These are phyloP conservation scores for Sugiyamaella floridensis DNA, from an alignment of 805 yeast genomes.

Conservation along the genomic window DNA sequence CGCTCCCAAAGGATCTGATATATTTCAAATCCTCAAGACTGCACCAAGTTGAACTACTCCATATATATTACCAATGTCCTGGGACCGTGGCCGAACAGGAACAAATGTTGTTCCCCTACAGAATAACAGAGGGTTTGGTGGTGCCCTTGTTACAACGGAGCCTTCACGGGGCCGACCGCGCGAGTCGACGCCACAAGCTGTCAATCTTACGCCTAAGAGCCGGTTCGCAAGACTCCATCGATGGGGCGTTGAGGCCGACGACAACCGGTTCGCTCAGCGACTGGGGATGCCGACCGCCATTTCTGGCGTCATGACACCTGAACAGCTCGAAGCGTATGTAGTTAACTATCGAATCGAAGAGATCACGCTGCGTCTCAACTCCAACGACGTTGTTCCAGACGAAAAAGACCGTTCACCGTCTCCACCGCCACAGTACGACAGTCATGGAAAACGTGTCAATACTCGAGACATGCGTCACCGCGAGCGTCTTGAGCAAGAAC, in stretches of 20 bases:
- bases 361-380: conserved; percentile 52
- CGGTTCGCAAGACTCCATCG: conserved; percentile 16
- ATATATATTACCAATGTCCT: background rate
- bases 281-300: conserved; percentile 36
- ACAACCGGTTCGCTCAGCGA: conserved; percentile 25
- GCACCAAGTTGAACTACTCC: background rate
- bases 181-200: background rate
- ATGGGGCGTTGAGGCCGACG: conserved; percentile 27
- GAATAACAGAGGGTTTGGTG: background rate
- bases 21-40: background rate
- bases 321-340: conserved; percentile 69
- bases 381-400: conserved; percentile 45
- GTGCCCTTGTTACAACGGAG: background rate
- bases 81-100: background rate
- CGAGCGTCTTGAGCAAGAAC: conserved; percentile 63
- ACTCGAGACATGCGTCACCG: conserved; percentile 67
- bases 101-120: conserved; percentile 7
- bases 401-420: conserved; percentile 59
- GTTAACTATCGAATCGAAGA: conserved; percentile 71
- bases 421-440: conserved; percentile 89
- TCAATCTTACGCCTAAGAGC: background rate
- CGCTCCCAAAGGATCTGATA: background rate
- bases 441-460: conserved; percentile 73
- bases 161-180: background rate
- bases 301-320: conserved; percentile 52